These are phyloP conservation scores for Globisporangium cylindrosporum DNA, from an alignment of 352 stramenopile genomes.

Conservation along the genomic window DNA sequence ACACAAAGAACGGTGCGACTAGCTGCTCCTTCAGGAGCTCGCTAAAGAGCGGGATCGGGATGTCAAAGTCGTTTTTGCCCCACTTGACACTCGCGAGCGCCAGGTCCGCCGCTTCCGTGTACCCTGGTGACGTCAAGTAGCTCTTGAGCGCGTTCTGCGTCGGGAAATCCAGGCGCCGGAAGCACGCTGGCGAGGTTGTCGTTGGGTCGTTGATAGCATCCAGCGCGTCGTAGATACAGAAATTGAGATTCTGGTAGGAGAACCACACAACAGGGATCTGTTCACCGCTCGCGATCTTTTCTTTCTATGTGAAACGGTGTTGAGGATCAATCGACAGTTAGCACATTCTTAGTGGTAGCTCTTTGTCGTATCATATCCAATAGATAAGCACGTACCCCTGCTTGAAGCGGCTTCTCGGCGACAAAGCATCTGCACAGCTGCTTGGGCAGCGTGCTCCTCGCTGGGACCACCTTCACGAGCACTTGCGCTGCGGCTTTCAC, in stretches of 20 bases:
- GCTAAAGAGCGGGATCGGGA: constrained; percentile 83
- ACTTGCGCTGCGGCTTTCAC: constrained; percentile 11
- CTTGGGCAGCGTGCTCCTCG: constrained; percentile 45
- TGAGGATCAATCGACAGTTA: not conserved
- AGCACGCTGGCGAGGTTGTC: constrained; percentile 19
- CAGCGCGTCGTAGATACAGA: constrained; percentile 49
- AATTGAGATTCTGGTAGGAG: constrained; percentile 77
- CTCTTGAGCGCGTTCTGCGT: constrained; percentile 25
- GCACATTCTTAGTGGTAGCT: not conserved
- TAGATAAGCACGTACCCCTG: constrained; percentile 8
- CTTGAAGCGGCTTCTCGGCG: constrained; percentile 19
- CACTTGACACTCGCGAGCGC: constrained; percentile 34
- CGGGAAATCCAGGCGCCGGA: constrained; percentile 44
- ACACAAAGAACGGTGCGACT: constrained; percentile 96
- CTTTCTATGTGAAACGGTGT: not conserved
- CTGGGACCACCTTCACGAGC: constrained; percentile 55
- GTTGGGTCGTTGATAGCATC: constrained; percentile 23
- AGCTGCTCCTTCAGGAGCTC: constrained; percentile 91
- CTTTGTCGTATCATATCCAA: not conserved
- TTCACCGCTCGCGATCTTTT: constrained; percentile 18
- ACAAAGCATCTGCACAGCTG: constrained; percentile 48
- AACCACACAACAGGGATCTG: constrained; percentile 60
- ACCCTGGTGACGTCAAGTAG: constrained; percentile 27
- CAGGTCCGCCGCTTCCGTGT: constrained; percentile 12
- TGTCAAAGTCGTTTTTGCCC: constrained; percentile 80